Evolutionary conservation across 352 stramenopile species (phyloP).

Genomic region (Pythium guiyangense): DNA sequence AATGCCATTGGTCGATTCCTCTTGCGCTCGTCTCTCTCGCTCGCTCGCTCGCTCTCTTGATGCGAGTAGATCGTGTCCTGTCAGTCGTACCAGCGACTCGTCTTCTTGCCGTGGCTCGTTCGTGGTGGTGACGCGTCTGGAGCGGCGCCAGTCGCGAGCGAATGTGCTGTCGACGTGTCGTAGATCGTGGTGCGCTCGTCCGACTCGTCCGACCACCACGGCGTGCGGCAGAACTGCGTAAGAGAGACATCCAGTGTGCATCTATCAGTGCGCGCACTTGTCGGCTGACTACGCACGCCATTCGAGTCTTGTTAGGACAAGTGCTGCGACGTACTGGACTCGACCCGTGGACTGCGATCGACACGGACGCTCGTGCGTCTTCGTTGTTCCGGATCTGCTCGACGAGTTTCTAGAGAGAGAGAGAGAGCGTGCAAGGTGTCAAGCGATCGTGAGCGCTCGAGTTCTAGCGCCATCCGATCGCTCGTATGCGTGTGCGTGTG

Average conservation of each 20-base stretch:
- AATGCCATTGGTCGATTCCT: too few species aligned
- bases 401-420: constrained; percentile 4
- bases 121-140: neutral
- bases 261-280: too few species aligned
- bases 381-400: constrained; percentile 32
- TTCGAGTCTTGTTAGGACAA: neutral
- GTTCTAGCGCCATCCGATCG: too few species aligned
- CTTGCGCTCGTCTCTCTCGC: too few species aligned
- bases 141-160: constrained; percentile 9
- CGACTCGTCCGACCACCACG: constrained; percentile 40
- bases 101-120: constrained; percentile 31
- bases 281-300: too few species aligned
- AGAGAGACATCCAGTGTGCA: neutral
- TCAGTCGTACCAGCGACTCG: constrained; percentile 54
- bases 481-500: neutral
- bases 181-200: constrained; percentile 16
- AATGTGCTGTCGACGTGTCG: constrained; percentile 14
- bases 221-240: constrained; percentile 28
- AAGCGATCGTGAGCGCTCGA: neutral
- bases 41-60: too few species aligned
- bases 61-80: too few species aligned
- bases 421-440: too few species aligned
- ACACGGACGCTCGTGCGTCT: constrained; percentile 15
- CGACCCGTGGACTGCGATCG: constrained; percentile 15
- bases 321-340: constrained; percentile 20